Evolutionary conservation across 2,329 filamentous ascomycete genomes (phyloP).

Genomic region (Aspergillus fructus): DNA sequence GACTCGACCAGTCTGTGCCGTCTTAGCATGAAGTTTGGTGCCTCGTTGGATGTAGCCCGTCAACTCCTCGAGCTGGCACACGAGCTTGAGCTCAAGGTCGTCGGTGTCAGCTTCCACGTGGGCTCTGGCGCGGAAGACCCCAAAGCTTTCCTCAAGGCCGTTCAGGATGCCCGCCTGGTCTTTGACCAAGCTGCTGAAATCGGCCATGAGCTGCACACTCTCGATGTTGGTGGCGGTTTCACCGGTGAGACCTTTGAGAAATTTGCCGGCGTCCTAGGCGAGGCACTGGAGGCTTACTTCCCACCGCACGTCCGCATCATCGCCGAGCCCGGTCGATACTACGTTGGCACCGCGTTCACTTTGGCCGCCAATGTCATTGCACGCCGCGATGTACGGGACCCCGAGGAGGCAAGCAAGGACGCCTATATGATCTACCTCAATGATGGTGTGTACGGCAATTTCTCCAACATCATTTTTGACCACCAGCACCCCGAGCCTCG

Average conservation of each 20-base stretch:
- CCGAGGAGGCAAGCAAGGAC: conserved; percentile 44
- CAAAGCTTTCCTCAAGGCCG: conserved; percentile 84
- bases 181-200: conserved; percentile 79
- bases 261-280: conserved; percentile 78
- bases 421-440: conserved; percentile 98
- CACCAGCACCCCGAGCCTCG: conserved; percentile 89
- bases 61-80: conserved; percentile 77
- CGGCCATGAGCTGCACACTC: conserved; percentile 78
- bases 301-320: conserved; percentile 82
- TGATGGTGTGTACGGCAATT: conserved; percentile 97
- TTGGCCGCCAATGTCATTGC: conserved; percentile 95
- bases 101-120: conserved; percentile 96
- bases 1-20: conserved; percentile 93
- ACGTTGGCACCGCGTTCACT: conserved; percentile 89
- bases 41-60: conserved; percentile 77
- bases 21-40: conserved; percentile 95
- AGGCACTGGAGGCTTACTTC: conserved; percentile 84
- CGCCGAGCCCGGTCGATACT: conserved; percentile 94
- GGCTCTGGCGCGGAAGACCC: conserved; percentile 95
- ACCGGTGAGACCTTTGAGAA: conserved; percentile 84
- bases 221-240: conserved; percentile 95
- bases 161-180: conserved; percentile 81
- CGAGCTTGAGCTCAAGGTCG: conserved; percentile 81
- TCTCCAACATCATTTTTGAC: conserved; percentile 98
- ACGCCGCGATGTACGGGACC: conserved; percentile 79